A percentile compares a stretch with the other conserved stretches of the same genome.
Evolutionary conservation across 768 basidiomycete genomes (phyloP).

Genomic region (Rubroboletus pulcherrimus): DNA sequence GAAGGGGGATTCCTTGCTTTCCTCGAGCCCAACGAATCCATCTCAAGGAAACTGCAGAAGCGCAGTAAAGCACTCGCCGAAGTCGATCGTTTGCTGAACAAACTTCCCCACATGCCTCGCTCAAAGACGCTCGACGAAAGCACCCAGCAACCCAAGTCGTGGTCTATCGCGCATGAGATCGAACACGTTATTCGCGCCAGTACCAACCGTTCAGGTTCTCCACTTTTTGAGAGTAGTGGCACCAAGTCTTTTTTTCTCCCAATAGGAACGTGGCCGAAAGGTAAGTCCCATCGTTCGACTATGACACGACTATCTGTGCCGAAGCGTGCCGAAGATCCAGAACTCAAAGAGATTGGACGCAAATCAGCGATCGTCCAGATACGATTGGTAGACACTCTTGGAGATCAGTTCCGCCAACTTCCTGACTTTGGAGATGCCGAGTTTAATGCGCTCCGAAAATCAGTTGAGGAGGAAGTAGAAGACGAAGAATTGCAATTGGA

Average conservation of each 20-base stretch:
- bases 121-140: neutral
- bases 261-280: slow-evolving; percentile 5
- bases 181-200: neutral
- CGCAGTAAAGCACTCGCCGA: slow-evolving; percentile 1
- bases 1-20: slow-evolving; percentile 2
- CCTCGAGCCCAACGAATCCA: slow-evolving; percentile 3
- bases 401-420: slow-evolving; percentile 1
- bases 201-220: neutral
- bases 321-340: neutral
- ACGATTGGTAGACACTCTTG: slow-evolving; percentile 1
- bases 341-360: slow-evolving; percentile 1
- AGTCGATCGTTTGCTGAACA: slow-evolving; percentile 4
- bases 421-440: neutral
- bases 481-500: neutral
- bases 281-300: neutral
- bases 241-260: slow-evolving; percentile 1
- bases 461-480: neutral
- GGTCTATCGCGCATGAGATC: slow-evolving; percentile 1
- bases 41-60: neutral
- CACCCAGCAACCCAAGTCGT: neutral
- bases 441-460: neutral
- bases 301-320: neutral
- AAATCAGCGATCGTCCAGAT: slow-evolving; percentile 1
- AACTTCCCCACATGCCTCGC: slow-evolving; percentile 3
- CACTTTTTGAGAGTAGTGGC: neutral